Evolutionary conservation across 2,329 filamentous ascomycete genomes (phyloP).

Genomic region (Fusarium poae): DNA sequence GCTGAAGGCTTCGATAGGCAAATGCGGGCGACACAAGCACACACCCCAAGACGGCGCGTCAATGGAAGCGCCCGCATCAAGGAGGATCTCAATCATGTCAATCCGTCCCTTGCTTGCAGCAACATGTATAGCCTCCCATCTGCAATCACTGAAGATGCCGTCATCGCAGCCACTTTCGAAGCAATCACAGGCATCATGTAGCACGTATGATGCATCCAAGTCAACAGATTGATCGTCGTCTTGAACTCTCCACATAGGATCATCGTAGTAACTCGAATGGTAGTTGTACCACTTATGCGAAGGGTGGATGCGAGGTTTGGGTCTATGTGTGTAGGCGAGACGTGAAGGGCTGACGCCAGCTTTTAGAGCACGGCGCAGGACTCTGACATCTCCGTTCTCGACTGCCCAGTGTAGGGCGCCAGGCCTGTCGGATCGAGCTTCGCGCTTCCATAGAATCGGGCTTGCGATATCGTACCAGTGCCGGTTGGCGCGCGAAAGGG

Average conservation of each 20-base stretch:
- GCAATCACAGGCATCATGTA: constrained; percentile 46
- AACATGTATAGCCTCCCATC: constrained; percentile 48
- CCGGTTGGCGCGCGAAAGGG: constrained; percentile 43
- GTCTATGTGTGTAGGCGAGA: constrained; percentile 46
- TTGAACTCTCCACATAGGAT: constrained; percentile 45
- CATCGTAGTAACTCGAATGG: constrained; percentile 47
- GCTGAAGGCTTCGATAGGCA: constrained; percentile 46
- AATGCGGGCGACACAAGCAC: constrained; percentile 47
- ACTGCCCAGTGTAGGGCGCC: constrained; percentile 49
- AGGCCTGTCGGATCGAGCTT: constrained; percentile 45
- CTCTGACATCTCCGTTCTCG: constrained; percentile 40
- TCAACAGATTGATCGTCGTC: constrained; percentile 47
- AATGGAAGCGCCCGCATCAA: constrained; percentile 44
- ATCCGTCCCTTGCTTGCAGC: constrained; percentile 48
- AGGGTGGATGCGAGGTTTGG: constrained; percentile 45
- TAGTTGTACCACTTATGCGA: constrained; percentile 49
- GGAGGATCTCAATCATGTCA: constrained; percentile 47
- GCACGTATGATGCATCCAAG: constrained; percentile 43
- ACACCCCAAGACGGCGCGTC: constrained; percentile 48
- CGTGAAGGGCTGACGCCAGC: constrained; percentile 44
- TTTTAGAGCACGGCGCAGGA: constrained; percentile 45
- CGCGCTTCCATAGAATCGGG: constrained; percentile 49
- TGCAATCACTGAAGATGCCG: constrained; percentile 49
- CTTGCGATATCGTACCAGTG: constrained; percentile 46
- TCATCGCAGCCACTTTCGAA: constrained; percentile 48